Evolutionary conservation across 176 grass and related monocot species (phyloP).

Genomic region (Bothriochloa decipiens): DNA sequence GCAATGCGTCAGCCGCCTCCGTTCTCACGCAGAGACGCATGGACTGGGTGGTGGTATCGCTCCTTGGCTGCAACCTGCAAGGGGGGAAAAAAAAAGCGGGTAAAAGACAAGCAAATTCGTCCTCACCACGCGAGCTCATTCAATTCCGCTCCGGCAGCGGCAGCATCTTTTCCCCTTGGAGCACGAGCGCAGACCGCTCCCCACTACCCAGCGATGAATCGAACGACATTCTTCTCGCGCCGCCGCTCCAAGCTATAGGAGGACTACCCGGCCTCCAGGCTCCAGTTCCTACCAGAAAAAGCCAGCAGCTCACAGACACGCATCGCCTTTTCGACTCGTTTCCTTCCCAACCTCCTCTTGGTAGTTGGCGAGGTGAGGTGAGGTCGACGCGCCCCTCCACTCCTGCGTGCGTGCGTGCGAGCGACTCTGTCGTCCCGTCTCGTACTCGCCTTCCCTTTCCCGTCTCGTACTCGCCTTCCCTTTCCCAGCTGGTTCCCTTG

Average conservation of each 20-base stretch:
- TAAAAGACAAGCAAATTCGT: background rate
- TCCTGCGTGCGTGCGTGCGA: background rate
- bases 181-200: background rate
- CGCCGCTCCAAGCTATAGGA: background rate
- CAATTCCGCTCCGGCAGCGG: background rate
- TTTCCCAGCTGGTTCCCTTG: background rate
- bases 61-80: no score
- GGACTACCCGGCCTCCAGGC: no score
- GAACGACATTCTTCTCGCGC: constrained; percentile 6
- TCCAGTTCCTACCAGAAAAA: constrained; percentile 13
- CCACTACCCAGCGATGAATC: background rate
- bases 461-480: background rate
- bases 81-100: no score
- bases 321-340: constrained; percentile 14
- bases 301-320: constrained; percentile 1
- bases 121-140: background rate
- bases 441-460: background rate
- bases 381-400: background rate
- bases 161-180: background rate
- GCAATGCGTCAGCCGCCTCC: background rate
- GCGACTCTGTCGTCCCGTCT: background rate
- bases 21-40: no score
- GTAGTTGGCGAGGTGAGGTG: background rate
- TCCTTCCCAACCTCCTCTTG: background rate
- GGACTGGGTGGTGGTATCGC: no score